Base-by-base conservation (phyloP, 306 rosid genomes). In the Dalbergia oliveri region DNA sequence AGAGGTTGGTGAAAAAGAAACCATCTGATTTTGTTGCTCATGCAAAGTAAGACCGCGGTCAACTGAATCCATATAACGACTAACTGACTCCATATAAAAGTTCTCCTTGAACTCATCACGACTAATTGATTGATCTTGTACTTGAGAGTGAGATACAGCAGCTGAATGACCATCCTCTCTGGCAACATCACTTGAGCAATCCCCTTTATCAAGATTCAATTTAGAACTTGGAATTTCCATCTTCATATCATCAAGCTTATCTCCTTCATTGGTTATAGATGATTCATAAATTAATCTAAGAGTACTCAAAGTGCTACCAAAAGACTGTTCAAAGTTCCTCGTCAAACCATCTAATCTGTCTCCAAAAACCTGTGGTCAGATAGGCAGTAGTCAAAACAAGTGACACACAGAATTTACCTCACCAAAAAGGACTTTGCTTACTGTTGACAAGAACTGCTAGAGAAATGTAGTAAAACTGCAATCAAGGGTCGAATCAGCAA, bases 251-350 rank as follows among this genome's bases (percentile, higher is more conserved):
- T 79, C 69, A 58, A 72, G 63, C 77, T 60, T 68, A 65, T 60
- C 31, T 61, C 79, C 81, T 33, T 79, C 88, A 26, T 60, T 78
- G 72, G 53, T 58, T 23, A 65, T 33, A 16, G 92, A 77, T 65
- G 92, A 84, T 47, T 90, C 91, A 57, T 87, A 87, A 79, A 95
- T 84, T 71, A 83, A 86, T 78, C 76, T 84, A 11, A 90, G 97
- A 76, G 99, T 93, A 85, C 86, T 91, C 86, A 93, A 81, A 39
- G 97, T 95, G 87, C 97, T 93, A 15, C 82, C 68, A 79, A 95
- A 95, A 67, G 99, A 95, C 54, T 82, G 84, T 75, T 95, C 98
- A 82, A 95, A 93, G 82, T 93, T 95, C 77, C 78, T 85, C 14
- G 87, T 80, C 58, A 95, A 84, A 89, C 90, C 86, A 57, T 93